A percentile compares a stretch with the other conserved stretches of the same genome.
Evolutionary conservation across 768 basidiomycete species (phyloP).

Genomic region (button mushroom (Agaricus bisporus)): DNA sequence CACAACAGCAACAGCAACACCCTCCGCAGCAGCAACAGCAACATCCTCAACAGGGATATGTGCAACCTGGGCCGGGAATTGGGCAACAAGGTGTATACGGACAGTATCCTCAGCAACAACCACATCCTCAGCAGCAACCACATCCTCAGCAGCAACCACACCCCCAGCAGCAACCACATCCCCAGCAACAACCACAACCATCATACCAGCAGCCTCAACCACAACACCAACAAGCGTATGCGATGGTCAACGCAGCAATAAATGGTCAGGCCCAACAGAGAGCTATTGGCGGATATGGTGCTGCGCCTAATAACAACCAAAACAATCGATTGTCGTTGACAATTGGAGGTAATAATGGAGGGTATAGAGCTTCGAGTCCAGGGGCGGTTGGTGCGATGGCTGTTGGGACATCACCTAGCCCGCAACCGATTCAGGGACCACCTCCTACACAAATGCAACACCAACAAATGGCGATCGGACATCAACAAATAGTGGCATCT

Average conservation of each 20-base stretch:
- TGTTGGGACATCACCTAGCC: slow-evolving; percentile 32
- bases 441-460: slow-evolving; percentile 1
- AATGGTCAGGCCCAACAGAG: not conserved
- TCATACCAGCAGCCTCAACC: slow-evolving; percentile 24
- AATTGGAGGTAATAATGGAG: not conserved
- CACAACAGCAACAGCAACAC: slow-evolving; percentile 21
- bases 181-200: slow-evolving; percentile 13
- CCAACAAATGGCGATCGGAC: not conserved
- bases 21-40: slow-evolving; percentile 20
- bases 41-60: slow-evolving; percentile 19
- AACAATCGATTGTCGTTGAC: slow-evolving; percentile 23
- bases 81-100: slow-evolving; percentile 15
- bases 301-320: slow-evolving; percentile 22
- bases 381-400: slow-evolving; percentile 13
- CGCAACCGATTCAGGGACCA: not conserved
- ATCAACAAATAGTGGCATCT: not conserved
- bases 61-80: slow-evolving; percentile 13
- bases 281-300: not conserved
- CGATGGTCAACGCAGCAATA: not conserved
- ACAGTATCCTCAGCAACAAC: slow-evolving; percentile 15
- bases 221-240: slow-evolving; percentile 17
- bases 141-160: no score
- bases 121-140: slow-evolving; percentile 19
- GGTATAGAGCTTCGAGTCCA: slow-evolving; percentile 22
- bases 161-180: no score